A percentile compares a stretch with the other conserved stretches of the same genome.
Conservation (phyloP, 192 early-diverging fungal species). For the Spizellomyces sp. region DNA sequence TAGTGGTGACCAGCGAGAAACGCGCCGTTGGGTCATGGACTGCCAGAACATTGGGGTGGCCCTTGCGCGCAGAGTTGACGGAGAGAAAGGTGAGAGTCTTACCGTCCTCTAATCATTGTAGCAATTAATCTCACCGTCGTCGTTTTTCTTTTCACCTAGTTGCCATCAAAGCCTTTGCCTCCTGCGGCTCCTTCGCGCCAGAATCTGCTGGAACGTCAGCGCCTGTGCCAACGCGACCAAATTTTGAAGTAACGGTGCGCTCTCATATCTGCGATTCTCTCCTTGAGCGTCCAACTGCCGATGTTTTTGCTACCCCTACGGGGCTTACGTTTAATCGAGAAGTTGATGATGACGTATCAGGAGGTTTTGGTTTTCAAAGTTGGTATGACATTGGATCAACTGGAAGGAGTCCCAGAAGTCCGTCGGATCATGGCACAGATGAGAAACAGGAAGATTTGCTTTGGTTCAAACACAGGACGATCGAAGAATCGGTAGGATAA, state of each 20-base stretch:
- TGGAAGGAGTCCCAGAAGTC: not conserved
- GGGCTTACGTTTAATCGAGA: constrained; percentile 39
- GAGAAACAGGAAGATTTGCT: constrained; percentile 36
- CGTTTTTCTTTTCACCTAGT: too few relatives aligned
- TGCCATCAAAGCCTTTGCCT: too few relatives aligned
- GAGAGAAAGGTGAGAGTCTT: too few relatives aligned
- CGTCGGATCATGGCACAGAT: not conserved
- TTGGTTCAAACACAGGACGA: constrained; percentile 56
- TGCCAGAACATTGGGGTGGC: too few relatives aligned
- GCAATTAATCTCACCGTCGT: too few relatives aligned
- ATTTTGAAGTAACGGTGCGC: constrained; percentile 15
- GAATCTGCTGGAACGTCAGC: not conserved
- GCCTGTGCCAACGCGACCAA: not conserved
- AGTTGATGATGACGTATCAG: constrained; percentile 53
- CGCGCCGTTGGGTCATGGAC: too few relatives aligned
- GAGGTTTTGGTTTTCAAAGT: constrained; percentile 34
- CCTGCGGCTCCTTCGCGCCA: not conserved
- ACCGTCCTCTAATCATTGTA: too few relatives aligned
- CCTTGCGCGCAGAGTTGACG: too few relatives aligned
- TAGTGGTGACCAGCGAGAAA: too few relatives aligned
- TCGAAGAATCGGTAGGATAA: constrained; percentile 57
- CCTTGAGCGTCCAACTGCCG: constrained; percentile 6
- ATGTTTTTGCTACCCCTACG: not conserved
- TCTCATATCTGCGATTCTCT: constrained; percentile 11
- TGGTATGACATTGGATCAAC: constrained; percentile 38